These are phyloP conservation scores for Arthroderma sp. DNA, from an alignment of 2,329 filamentous ascomycete genomes.

Conservation along the genomic window DNA sequence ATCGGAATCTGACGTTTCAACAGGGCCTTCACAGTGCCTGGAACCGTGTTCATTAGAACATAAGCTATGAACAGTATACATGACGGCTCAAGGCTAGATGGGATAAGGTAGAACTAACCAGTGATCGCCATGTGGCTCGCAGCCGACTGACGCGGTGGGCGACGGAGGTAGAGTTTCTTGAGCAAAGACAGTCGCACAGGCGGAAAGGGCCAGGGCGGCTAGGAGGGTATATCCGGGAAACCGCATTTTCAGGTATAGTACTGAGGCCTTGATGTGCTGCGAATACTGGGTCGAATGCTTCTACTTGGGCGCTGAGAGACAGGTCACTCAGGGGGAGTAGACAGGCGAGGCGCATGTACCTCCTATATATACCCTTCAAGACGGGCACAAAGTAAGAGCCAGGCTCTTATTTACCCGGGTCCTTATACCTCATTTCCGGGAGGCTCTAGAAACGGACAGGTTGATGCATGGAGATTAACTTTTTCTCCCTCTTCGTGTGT, in stretches of 20 bases:
- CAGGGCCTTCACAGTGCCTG: conserved; percentile 21
- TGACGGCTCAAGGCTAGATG: neutral
- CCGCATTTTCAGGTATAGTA: neutral
- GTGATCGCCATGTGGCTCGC: conserved; percentile 12
- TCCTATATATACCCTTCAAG: neutral
- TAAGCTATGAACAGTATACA: neutral
- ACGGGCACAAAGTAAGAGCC: neutral
- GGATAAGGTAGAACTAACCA: conserved; percentile 5
- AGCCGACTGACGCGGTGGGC: conserved; percentile 17
- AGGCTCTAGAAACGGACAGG: too few relatives aligned
- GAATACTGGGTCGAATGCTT: neutral
- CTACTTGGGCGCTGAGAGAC: neutral
- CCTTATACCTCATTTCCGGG: neutral
- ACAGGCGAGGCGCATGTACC: neutral
- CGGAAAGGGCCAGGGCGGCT: conserved; percentile 3
- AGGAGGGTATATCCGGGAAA: neutral
- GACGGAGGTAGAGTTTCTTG: conserved; percentile 17
- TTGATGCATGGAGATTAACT: too few relatives aligned
- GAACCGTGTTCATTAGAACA: neutral
- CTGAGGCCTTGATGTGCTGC: neutral
- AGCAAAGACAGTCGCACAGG: conserved; percentile 5
- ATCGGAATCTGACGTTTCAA: conserved; percentile 1
- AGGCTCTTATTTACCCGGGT: neutral
- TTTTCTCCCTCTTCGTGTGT: neutral
- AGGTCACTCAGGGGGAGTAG: neutral